phyloP scores from a whole-genome alignment of 192 early-diverging fungal species.

The Mortierella antarctica region DNA sequence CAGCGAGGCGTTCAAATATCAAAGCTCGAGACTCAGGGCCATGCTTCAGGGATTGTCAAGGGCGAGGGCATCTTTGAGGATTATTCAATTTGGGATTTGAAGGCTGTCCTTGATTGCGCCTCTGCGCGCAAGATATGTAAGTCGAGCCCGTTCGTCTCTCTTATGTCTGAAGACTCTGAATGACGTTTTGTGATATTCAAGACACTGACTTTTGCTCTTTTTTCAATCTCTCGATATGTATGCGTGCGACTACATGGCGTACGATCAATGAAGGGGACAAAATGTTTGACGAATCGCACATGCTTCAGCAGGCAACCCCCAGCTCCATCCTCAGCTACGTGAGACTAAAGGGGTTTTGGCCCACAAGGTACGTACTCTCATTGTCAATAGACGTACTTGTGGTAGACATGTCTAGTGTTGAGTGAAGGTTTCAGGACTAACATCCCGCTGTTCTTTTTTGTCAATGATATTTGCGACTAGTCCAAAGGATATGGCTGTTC shows the following conservation, averaged over 20 bases:
- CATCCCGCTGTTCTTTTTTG: neutral
- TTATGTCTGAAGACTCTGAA: neutral
- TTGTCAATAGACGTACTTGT: neutral
- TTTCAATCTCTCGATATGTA: neutral
- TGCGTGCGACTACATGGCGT: too few relatives aligned
- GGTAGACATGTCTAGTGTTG: neutral
- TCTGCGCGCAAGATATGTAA: slow-evolving; percentile 57
- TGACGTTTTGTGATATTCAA: neutral
- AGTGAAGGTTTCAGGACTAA: neutral
- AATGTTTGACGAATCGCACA: slow-evolving; percentile 55
- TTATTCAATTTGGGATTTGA: slow-evolving; percentile 63
- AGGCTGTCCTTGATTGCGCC: slow-evolving; percentile 55
- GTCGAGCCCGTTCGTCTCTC: neutral
- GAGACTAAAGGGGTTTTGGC: slow-evolving; percentile 59
- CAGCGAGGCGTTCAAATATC: slow-evolving; percentile 39
- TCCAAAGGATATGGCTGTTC: slow-evolving; percentile 49
- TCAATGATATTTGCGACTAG: slow-evolving; percentile 19
- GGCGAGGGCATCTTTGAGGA: slow-evolving; percentile 53
- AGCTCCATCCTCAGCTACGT: slow-evolving; percentile 55
- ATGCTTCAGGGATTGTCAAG: slow-evolving; percentile 50
- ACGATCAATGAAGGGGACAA: slow-evolving; percentile 42
- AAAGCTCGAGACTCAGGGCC: slow-evolving; percentile 47
- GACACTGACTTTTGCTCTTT: neutral
- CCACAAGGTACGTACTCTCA: slow-evolving; percentile 43
- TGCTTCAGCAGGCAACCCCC: slow-evolving; percentile 49